Conservation (phyloP, 345 rosid genomes). For the Melaleuca quinquenervia region DNA sequence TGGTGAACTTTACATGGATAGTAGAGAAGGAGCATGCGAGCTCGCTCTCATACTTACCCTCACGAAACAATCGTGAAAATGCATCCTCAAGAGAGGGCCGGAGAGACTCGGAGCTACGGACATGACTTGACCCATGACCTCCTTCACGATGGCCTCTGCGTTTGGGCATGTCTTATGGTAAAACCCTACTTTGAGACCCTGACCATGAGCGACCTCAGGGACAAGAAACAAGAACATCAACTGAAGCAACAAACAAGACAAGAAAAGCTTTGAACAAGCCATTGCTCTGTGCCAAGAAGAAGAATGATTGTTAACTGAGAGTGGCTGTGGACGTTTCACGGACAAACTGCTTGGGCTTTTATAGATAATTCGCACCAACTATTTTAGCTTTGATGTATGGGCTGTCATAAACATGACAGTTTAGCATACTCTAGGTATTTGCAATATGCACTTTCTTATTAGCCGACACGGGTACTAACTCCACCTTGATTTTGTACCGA, state of each 20-base stretch:
- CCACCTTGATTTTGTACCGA: not conserved
- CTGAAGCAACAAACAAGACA: constrained; percentile 7
- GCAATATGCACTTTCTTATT: not conserved
- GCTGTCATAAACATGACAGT: not conserved
- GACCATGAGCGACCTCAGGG: constrained; percentile 4
- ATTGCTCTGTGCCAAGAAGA: not conserved
- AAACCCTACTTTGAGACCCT: constrained; percentile 43
- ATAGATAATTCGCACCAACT: not conserved
- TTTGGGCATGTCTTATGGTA: constrained; percentile 32
- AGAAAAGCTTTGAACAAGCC: not conserved
- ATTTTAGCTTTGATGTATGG: not conserved
- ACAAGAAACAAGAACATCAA: constrained; percentile 8
- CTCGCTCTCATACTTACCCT: constrained; percentile 18
- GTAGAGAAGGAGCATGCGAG: not conserved
- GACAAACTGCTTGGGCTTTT: not conserved
- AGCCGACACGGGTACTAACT: not conserved
- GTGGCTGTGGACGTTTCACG: not conserved
- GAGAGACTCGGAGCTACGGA: constrained; percentile 32
- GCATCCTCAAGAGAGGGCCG: constrained; percentile 59
- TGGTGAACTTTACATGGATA: not conserved
- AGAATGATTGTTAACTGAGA: not conserved
- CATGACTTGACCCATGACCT: constrained; percentile 11
- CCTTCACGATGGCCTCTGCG: constrained; percentile 37
- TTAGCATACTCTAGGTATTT: not conserved
- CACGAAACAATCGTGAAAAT: constrained; percentile 80